Percentiles rank a stretch among this genome's conserved stretches.
These are phyloP conservation scores for Exophiala spinifera DNA, from an alignment of 2,329 filamentous ascomycete species.

Conservation along the genomic window DNA sequence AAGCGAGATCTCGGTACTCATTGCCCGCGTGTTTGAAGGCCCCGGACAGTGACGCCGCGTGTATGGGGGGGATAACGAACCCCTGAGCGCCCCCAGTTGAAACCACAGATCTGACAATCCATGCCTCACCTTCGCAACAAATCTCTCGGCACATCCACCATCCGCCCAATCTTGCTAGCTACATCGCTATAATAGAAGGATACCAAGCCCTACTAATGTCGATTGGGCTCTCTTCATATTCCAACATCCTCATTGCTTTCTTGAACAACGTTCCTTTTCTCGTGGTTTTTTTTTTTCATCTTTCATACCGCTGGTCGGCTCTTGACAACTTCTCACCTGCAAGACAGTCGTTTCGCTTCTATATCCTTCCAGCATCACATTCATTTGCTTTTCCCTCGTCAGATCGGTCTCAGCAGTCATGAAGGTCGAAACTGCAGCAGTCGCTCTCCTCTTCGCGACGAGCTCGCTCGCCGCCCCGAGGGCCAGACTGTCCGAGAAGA, in stretches of 20 bases:
- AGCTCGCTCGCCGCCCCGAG: constrained; percentile 19
- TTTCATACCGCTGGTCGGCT: constrained; percentile 26
- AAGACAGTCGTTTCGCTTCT: constrained; percentile 17
- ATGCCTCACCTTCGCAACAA: constrained; percentile 21
- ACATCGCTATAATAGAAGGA: constrained; percentile 17
- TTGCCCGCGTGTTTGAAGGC: background rate
- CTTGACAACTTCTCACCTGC: constrained; percentile 6
- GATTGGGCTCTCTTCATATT: constrained; percentile 4
- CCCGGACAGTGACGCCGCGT: background rate
- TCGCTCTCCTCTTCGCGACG: constrained; percentile 19
- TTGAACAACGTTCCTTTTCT: background rate
- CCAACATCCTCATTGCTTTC: constrained; percentile 5
- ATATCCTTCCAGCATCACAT: background rate
- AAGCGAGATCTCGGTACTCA: background rate
- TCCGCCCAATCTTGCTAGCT: constrained; percentile 10
- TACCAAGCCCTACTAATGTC: constrained; percentile 18
- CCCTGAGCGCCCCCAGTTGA: constrained; percentile 11
- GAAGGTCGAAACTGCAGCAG: constrained; percentile 19
- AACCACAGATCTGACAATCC: constrained; percentile 20
- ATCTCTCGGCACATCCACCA: constrained; percentile 8
- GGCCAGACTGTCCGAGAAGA: constrained; percentile 14
- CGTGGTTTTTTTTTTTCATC: constrained; percentile 7
- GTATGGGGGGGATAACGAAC: background rate
- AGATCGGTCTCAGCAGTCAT: constrained; percentile 17
- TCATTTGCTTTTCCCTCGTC: background rate